Evolutionary conservation across 306 rosid species (phyloP).

Genomic region (Vicia villosa): DNA sequence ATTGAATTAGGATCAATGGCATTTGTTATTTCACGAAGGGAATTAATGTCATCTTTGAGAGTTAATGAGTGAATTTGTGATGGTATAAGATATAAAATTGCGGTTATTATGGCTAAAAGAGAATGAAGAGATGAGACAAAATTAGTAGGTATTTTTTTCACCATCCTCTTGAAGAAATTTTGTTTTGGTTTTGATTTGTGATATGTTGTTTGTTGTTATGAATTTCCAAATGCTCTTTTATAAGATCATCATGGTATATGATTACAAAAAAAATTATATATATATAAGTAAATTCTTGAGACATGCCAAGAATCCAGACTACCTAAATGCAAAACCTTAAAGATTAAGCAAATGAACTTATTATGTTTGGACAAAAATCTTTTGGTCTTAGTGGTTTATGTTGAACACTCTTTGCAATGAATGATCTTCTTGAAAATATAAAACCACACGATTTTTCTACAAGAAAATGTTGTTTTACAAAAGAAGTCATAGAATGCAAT

Average conservation of each 20-base stretch:
- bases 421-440: not conserved
- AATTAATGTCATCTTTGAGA: conserved; percentile 32
- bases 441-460: conserved; percentile 9
- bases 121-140: conserved; percentile 19
- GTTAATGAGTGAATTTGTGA: conserved; percentile 35
- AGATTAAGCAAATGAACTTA: conserved; percentile 38
- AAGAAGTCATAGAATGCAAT: conserved; percentile 35
- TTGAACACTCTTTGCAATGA: conserved; percentile 10
- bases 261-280: conserved; percentile 10
- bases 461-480: conserved; percentile 27
- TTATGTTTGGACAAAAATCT: conserved; percentile 17
- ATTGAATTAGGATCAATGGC: conserved; percentile 52
- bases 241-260: conserved; percentile 24
- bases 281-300: not conserved
- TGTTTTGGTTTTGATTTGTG: conserved; percentile 9
- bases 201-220: not conserved
- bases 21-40: conserved; percentile 39
- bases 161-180: conserved; percentile 26
- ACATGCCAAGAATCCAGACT: conserved; percentile 50
- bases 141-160: conserved; percentile 25
- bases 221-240: conserved; percentile 42
- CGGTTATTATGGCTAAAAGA: conserved; percentile 12
- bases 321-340: conserved; percentile 33
- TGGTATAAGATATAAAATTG: conserved; percentile 9
- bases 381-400: conserved; percentile 19